Base-by-base conservation (phyloP, 768 basidiomycete species). In the Glaciozyma martinii region DNA sequence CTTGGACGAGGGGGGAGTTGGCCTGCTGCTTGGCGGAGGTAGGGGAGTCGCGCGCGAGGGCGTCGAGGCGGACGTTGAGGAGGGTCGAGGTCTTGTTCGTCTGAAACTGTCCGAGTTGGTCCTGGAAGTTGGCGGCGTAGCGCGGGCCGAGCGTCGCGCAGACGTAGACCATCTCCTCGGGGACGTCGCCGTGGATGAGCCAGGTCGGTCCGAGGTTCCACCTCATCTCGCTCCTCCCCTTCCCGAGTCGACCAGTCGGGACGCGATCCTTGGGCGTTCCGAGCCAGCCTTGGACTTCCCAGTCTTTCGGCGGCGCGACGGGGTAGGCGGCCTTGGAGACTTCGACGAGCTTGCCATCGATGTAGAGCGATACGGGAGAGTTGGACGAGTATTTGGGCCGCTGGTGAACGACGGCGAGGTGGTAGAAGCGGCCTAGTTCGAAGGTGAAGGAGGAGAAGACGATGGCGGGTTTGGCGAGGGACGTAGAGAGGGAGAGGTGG, bases 351-450 rank as follows among this genome's bases (percentile, higher is more conserved):
- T 27, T 33, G 47, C 61, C 61, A 37, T 62, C 61, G 27, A 62
- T 18, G 61, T 56, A 62, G 19, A 62, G 61, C 9, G 25, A n/a
- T 5, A 44, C 56, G 27, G 56, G 27, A 19, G 46, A 46, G 27
- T 40, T 33, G 15, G 33, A 27, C 23, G 32, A 32, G 40, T 50
- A 62, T 13, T 50, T 56, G 19, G 61, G 61, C 0, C 61, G 61
- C 29, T 62, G 61, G 47, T 62, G 55, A 23, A 62, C 61, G 56
- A 62, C 30, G 15, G 61, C 61, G 47, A 62, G 10, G 47, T 62
- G 61, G 40, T 62, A 47, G 32, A 55, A 61, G 7, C 23, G 10
- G 44, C 27, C 37, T 18, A 43, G 18, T 15, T 40, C 21, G 44
- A 61, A 54, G 21, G 42, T 33, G 30, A n/a, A 33, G n/a, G 19